phyloP scores from a whole-genome alignment of 352 stramenopile species.

The Pythium periplocum region DNA sequence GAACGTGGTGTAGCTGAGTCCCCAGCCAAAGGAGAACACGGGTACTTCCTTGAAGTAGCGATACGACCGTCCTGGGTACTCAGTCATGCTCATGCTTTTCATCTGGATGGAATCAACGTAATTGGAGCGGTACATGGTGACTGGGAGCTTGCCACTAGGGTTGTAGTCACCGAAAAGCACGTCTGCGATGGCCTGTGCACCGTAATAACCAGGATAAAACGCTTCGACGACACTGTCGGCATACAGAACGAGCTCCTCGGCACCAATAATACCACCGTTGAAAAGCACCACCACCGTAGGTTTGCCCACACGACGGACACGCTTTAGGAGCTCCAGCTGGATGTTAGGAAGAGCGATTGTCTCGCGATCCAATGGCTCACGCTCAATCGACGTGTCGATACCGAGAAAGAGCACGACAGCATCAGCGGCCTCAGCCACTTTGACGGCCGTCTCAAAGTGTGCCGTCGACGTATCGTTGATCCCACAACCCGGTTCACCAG shows the following conservation, averaged over 20 bases:
- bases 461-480: constrained; percentile 63
- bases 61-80: constrained; percentile 87
- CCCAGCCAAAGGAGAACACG: constrained; percentile 88
- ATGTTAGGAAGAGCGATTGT: constrained; percentile 63
- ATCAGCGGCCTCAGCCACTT: constrained; percentile 30
- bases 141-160: constrained; percentile 75
- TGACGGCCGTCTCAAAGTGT: constrained; percentile 45
- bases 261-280: constrained; percentile 79
- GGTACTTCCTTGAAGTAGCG: constrained; percentile 87
- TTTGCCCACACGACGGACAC: constrained; percentile 50
- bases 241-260: constrained; percentile 65
- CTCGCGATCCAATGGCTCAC: constrained; percentile 67
- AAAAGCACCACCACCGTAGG: constrained; percentile 84
- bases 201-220: constrained; percentile 83
- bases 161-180: constrained; percentile 82
- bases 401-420: constrained; percentile 77
- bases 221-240: constrained; percentile 63
- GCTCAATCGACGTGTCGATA: constrained; percentile 77
- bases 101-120: constrained; percentile 73
- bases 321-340: constrained; percentile 73
- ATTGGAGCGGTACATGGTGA: constrained; percentile 84
- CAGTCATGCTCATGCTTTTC: constrained; percentile 90
- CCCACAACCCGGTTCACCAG: constrained; percentile 32
- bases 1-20: constrained; percentile 89
- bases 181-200: constrained; percentile 71